phyloP scores from a whole-genome alignment of 352 stramenopile genomes.

The Phytophthora sansomeana region DNA sequence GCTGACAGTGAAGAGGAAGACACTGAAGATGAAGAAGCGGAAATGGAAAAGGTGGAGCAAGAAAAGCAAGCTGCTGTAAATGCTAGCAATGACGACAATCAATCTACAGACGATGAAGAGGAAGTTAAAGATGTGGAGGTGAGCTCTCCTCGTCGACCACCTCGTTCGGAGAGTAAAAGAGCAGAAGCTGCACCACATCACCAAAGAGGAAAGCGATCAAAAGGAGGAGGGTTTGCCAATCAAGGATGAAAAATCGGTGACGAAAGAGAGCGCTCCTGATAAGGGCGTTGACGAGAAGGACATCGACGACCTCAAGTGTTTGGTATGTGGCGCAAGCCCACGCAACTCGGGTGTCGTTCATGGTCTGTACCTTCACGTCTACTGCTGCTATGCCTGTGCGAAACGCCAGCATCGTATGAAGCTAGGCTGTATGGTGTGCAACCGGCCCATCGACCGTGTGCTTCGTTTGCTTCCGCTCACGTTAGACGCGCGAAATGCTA shows the following conservation, averaged over 20 bases:
- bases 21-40: conserved; percentile 51
- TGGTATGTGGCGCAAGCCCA: conserved; percentile 68
- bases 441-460: conserved; percentile 81
- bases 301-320: conserved; percentile 71
- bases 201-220: conserved; percentile 4
- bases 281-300: conserved; percentile 62
- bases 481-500: conserved; percentile 51
- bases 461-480: conserved; percentile 79
- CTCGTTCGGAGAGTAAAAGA: conserved; percentile 41
- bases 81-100: conserved; percentile 31
- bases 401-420: conserved; percentile 70
- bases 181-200: conserved; percentile 17
- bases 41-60: conserved; percentile 45
- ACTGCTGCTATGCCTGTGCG: conserved; percentile 81
- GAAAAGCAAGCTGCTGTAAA: conserved; percentile 8
- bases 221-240: conserved; percentile 13
- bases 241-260: conserved; percentile 26
- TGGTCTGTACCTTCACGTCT: conserved; percentile 84
- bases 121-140: conserved; percentile 28
- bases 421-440: conserved; percentile 73
- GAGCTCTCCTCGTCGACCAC: conserved; percentile 10
- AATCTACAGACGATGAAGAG: conserved; percentile 32
- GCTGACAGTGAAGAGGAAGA: conserved; percentile 65
- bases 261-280: conserved; percentile 6
- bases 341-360: conserved; percentile 76